A percentile compares a stretch with the other conserved stretches of the same genome.
Evolutionary conservation across 2,329 filamentous ascomycete genomes (phyloP).

Genomic region (Endoconidiophora polonica): DNA sequence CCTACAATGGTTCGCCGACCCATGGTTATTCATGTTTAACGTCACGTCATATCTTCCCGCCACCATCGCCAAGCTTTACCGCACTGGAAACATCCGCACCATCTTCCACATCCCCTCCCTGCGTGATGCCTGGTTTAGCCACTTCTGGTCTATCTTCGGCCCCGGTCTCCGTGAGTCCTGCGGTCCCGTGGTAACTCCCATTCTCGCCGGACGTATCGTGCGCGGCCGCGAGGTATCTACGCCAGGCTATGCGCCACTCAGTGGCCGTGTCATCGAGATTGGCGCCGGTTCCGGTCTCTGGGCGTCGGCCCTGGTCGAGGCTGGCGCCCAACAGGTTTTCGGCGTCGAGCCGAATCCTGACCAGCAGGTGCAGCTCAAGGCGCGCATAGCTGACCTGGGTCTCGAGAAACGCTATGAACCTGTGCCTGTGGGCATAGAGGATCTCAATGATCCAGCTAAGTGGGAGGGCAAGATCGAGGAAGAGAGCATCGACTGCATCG

Average conservation of each 20-base stretch:
- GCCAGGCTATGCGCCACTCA: slow-evolving; percentile 23
- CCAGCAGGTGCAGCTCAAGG: slow-evolving; percentile 31
- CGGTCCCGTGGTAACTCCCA: slow-evolving; percentile 30
- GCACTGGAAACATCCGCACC: slow-evolving; percentile 19
- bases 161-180: slow-evolving; percentile 30
- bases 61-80: slow-evolving; percentile 30
- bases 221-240: slow-evolving; percentile 22
- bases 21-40: slow-evolving; percentile 35
- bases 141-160: slow-evolving; percentile 41
- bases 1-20: slow-evolving; percentile 24
- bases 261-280: slow-evolving; percentile 42
- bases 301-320: slow-evolving; percentile 34
- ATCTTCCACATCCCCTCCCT: slow-evolving; percentile 28
- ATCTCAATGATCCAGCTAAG: slow-evolving; percentile 26
- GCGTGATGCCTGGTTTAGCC: slow-evolving; percentile 38
- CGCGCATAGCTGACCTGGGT: slow-evolving; percentile 32
- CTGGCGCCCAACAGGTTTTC: slow-evolving; percentile 28
- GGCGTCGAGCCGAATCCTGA: slow-evolving; percentile 47
- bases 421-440: slow-evolving; percentile 45
- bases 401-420: slow-evolving; percentile 43
- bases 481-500: slow-evolving; percentile 40
- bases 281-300: slow-evolving; percentile 46
- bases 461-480: slow-evolving; percentile 31
- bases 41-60: slow-evolving; percentile 33
- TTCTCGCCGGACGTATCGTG: slow-evolving; percentile 33